A percentile compares a stretch with the other conserved stretches of the same genome.
phyloP scores from a whole-genome alignment of 495 filamentous ascomycete species.

The Penicillium taxi region DNA sequence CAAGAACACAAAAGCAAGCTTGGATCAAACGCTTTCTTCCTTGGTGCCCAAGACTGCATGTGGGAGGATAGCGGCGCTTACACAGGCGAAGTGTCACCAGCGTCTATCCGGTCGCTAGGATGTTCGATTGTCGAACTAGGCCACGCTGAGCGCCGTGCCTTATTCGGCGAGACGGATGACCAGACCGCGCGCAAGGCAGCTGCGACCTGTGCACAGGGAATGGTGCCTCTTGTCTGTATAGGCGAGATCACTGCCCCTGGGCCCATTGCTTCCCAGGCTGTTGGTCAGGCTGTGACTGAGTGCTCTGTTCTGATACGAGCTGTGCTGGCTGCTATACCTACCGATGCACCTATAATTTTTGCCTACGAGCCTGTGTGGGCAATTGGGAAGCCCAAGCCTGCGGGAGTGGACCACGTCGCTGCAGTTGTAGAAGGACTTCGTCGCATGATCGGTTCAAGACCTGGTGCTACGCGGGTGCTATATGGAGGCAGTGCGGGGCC shows the following conservation, averaged over 20 bases:
- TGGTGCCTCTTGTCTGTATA: slow-evolving; percentile 74
- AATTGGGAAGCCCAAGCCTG: slow-evolving; percentile 68
- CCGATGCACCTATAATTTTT: slow-evolving; percentile 60
- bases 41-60: slow-evolving; percentile 72
- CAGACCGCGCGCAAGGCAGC: slow-evolving; percentile 56
- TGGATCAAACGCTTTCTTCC: slow-evolving; percentile 36
- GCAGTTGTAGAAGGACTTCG: slow-evolving; percentile 59
- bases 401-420: slow-evolving; percentile 60
- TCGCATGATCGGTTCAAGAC: slow-evolving; percentile 30
- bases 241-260: slow-evolving; percentile 53
- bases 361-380: slow-evolving; percentile 91
- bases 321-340: slow-evolving; percentile 50
- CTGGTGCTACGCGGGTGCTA: slow-evolving; percentile 53
- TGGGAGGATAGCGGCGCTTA: slow-evolving; percentile 54
- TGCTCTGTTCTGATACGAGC: slow-evolving; percentile 55
- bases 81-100: slow-evolving; percentile 70
- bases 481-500: slow-evolving; percentile 78
- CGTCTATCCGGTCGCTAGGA: slow-evolving; percentile 54
- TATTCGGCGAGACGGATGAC: slow-evolving; percentile 65
- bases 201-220: slow-evolving; percentile 55
- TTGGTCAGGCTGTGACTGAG: slow-evolving; percentile 54
- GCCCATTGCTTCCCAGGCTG: slow-evolving; percentile 41
- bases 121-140: slow-evolving; percentile 66
- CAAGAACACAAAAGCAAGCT: slow-evolving; percentile 27
- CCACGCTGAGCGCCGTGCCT: slow-evolving; percentile 63